A percentile compares a stretch with the other conserved stretches of the same genome.
Conservation (phyloP, 495 filamentous ascomycete genomes). For the Talaromyces wortmannii region DNA sequence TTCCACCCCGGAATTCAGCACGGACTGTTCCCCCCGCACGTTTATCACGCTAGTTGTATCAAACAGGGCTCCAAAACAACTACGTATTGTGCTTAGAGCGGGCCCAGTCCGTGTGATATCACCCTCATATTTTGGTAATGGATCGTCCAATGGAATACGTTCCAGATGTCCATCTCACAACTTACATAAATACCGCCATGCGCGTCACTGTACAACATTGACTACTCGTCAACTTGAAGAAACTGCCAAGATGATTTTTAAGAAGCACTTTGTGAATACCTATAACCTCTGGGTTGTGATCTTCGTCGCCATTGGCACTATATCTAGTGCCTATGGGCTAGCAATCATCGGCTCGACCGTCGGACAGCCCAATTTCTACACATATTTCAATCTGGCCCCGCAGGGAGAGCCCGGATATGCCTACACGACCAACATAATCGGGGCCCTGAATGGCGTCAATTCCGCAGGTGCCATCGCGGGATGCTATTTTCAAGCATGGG, state of each 20-base stretch:
- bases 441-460: conserved; percentile 33
- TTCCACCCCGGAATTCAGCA: neutral
- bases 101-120: neutral
- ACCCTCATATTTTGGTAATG: neutral
- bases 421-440: conserved; percentile 29
- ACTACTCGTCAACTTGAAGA: neutral
- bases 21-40: neutral
- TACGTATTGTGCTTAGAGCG: no score
- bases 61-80: no score
- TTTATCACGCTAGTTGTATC: neutral
- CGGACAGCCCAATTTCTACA: conserved; percentile 36
- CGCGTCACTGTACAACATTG: no score
- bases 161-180: neutral
- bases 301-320: conserved; percentile 17
- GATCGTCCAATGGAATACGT: neutral
- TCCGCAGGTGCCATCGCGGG: conserved; percentile 27
- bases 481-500: conserved; percentile 15
- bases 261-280: conserved; percentile 6
- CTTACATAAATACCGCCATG: neutral
- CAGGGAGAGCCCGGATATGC: conserved; percentile 23
- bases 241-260: neutral
- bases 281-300: conserved; percentile 14
- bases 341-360: conserved; percentile 39
- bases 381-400: conserved; percentile 22
- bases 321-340: conserved; percentile 29